Percentiles rank a stretch among this genome's conserved stretches.
phyloP scores from a whole-genome alignment of 2,329 filamentous ascomycete species.

The Ophiostoma quercus region DNA sequence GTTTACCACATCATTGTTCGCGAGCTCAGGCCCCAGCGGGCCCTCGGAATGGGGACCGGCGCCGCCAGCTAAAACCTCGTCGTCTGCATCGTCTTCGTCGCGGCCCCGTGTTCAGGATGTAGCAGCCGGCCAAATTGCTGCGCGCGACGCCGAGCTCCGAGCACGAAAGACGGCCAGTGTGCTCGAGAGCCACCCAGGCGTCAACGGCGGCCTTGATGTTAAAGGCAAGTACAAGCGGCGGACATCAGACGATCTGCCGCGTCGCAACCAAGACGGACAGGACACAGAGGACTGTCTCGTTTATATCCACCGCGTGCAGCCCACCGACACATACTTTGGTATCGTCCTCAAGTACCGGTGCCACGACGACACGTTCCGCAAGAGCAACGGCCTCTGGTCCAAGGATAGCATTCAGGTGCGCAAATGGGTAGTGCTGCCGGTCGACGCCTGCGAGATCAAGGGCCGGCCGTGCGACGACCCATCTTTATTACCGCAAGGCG shows the following conservation, averaged over 20 bases:
- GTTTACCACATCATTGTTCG: conserved; percentile 45
- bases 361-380: conserved; percentile 73
- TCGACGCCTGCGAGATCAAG: conserved; percentile 82
- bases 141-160: conserved; percentile 51
- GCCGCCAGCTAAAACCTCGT: conserved; percentile 36
- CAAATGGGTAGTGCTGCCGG: conserved; percentile 74
- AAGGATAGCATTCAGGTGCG: conserved; percentile 84
- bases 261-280: conserved; percentile 33
- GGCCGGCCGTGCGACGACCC: conserved; percentile 62
- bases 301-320: conserved; percentile 81
- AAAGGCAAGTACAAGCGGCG: conserved; percentile 58
- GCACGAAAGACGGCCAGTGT: conserved; percentile 55
- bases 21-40: conserved; percentile 29
- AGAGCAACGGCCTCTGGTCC: conserved; percentile 90
- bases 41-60: conserved; percentile 47
- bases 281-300: conserved; percentile 72
- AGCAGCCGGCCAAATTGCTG: conserved; percentile 45
- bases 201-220: conserved; percentile 54
- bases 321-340: conserved; percentile 82
- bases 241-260: conserved; percentile 58
- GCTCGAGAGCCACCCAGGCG: conserved; percentile 56
- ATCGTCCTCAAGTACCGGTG: conserved; percentile 88
- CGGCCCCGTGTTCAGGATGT: conserved; percentile 45
- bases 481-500: conserved; percentile 38
- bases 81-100: neutral